Conservation (phyloP, 495 filamentous ascomycete genomes). For the Peziza echinospora region DNA sequence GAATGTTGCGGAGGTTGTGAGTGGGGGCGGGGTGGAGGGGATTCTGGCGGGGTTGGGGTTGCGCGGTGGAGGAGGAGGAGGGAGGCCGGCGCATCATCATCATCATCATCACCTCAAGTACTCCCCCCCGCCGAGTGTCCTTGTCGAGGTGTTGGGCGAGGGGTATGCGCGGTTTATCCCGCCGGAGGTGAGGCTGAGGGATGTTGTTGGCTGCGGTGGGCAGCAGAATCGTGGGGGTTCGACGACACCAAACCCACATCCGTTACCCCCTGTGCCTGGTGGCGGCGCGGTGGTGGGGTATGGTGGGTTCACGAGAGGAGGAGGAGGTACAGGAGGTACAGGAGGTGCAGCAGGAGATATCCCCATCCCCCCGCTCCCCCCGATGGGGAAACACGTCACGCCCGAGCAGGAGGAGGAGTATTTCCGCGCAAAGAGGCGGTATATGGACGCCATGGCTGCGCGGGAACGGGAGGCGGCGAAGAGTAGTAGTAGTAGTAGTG, state of each 20-base stretch:
- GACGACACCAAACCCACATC: neutral
- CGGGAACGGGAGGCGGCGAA: neutral
- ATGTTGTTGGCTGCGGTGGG: neutral
- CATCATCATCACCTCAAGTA: too few species aligned
- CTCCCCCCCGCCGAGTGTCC: slow-evolving; percentile 23
- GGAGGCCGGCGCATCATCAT: too few species aligned
- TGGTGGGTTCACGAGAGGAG: too few species aligned
- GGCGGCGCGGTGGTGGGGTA: too few species aligned
- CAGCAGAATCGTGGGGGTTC: too few species aligned
- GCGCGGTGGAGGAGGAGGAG: too few species aligned
- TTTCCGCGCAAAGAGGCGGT: neutral
- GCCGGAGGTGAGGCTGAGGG: slow-evolving; percentile 1
- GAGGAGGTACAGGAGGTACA: too few species aligned
- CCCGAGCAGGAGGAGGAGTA: neutral
- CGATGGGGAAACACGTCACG: neutral
- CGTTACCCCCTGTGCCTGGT: neutral
- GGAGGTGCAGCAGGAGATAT: too few species aligned
- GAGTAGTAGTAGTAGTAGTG: too few species aligned
- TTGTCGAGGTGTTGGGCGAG: slow-evolving; percentile 39
- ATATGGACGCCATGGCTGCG: neutral
- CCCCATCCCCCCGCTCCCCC: neutral
- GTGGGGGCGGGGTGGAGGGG: neutral
- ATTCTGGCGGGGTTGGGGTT: neutral
- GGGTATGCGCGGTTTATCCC: slow-evolving; percentile 39
- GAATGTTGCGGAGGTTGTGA: slow-evolving; percentile 42